Evolutionary conservation across 176 grass and related monocot genomes (phyloP).

Genomic region (Calamus simplicifolius): DNA sequence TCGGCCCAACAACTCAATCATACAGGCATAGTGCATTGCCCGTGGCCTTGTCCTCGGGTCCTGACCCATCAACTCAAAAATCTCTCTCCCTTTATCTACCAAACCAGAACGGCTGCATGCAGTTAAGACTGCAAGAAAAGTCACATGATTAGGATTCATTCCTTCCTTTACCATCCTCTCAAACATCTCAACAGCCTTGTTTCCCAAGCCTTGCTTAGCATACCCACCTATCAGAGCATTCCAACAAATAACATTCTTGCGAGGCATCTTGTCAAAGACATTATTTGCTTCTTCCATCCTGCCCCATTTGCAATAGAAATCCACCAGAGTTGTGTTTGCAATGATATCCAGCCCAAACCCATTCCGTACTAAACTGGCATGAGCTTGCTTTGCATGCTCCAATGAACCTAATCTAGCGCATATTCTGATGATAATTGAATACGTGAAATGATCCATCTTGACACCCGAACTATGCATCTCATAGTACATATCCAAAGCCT

Average conservation of each 20-base stretch:
- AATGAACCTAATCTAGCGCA: conserved; percentile 53
- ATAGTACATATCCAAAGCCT: conserved; percentile 55
- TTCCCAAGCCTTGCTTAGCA: conserved; percentile 77
- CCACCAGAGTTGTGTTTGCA: conserved; percentile 49
- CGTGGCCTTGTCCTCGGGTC: conserved; percentile 3
- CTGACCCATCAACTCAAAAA: conserved; percentile 54
- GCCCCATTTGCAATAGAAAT: conserved; percentile 89
- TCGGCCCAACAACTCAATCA: conserved; percentile 55
- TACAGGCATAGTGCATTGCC: conserved; percentile 58
- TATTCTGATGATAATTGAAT: conserved; percentile 55
- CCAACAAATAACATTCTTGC: conserved; percentile 80
- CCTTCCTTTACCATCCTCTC: conserved; percentile 62
- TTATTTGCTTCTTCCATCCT: conserved; percentile 68
- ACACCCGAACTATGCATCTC: conserved; percentile 37
- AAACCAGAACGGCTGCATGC: conserved; percentile 65
- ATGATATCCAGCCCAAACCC: conserved; percentile 51
- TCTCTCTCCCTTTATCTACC: conserved; percentile 54
- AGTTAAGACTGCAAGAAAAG: conserved; percentile 57
- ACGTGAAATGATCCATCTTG: conserved; percentile 55
- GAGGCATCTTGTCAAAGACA: conserved; percentile 73
- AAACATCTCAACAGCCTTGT: conserved; percentile 47
- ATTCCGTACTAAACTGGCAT: conserved; percentile 58
- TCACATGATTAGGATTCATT: conserved; percentile 60
- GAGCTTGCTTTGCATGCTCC: conserved; percentile 70
- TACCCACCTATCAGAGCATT: conserved; percentile 86